Conservation (phyloP, 2,329 filamentous ascomycete genomes). For the Dactylonectria macrodidyma region DNA sequence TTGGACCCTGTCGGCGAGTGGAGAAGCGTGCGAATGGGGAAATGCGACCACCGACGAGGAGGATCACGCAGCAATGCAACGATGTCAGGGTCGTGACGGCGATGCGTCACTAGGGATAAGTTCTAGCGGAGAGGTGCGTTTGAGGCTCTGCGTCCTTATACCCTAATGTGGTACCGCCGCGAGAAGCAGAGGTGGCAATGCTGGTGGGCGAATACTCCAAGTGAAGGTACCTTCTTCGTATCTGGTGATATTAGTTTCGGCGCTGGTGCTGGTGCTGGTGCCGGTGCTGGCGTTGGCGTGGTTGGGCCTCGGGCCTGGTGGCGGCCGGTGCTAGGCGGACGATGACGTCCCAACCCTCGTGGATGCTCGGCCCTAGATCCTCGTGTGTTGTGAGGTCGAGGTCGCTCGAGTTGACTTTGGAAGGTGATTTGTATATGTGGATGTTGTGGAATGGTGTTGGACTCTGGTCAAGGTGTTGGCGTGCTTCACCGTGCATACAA, state of each 20-base stretch:
- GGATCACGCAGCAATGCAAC: constrained; percentile 35
- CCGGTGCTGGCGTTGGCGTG: constrained; percentile 25
- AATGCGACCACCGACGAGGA: constrained; percentile 23
- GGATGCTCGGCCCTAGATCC: constrained; percentile 23
- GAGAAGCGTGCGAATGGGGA: constrained; percentile 28
- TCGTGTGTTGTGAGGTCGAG: constrained; percentile 20
- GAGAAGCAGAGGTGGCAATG: constrained; percentile 12
- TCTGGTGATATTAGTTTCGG: constrained; percentile 34
- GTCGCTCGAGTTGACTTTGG: constrained; percentile 21
- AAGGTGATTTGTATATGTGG: no score
- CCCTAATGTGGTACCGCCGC: neutral
- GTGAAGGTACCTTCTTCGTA: neutral
- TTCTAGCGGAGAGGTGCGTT: constrained; percentile 30
- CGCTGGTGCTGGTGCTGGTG: constrained; percentile 13
- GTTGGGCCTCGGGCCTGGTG: neutral
- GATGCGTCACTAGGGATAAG: constrained; percentile 28
- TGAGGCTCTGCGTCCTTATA: constrained; percentile 4
- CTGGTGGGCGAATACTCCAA: constrained; percentile 12
- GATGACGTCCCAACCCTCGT: constrained; percentile 43
- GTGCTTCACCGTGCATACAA: no score
- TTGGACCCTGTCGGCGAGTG: constrained; percentile 20
- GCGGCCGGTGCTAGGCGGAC: constrained; percentile 19
- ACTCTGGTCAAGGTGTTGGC: no score
- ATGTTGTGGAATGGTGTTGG: neutral
- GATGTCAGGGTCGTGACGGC: constrained; percentile 38